Conservation (phyloP, 768 basidiomycete genomes). For the Termitomyces sp. region DNA sequence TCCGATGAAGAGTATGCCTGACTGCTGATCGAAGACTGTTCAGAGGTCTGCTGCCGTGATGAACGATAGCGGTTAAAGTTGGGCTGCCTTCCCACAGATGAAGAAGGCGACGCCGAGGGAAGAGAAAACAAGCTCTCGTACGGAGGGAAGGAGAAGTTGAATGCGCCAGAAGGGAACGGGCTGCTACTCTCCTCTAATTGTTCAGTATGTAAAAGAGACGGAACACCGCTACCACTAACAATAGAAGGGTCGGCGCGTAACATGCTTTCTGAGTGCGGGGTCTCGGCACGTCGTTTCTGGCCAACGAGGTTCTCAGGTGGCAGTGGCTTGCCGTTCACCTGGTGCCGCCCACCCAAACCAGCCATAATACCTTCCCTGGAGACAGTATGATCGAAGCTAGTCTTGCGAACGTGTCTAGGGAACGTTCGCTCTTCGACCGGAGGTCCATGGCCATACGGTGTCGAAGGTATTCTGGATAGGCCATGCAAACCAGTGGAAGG, state of each 20-base stretch:
- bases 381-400: constrained; percentile 93
- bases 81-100: constrained; percentile 17
- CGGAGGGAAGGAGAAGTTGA: constrained; percentile 72
- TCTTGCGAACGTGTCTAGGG: constrained; percentile 87
- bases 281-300: constrained; percentile 78
- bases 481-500: constrained; percentile 72
- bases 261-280: constrained; percentile 78
- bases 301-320: constrained; percentile 64
- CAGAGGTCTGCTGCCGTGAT: constrained; percentile 14
- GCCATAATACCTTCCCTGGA: constrained; percentile 60
- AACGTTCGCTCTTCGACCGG: constrained; percentile 52
- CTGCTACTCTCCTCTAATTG: constrained; percentile 36
- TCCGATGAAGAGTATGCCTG: constrained; percentile 25
- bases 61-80: constrained; percentile 18
- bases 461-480: constrained; percentile 40
- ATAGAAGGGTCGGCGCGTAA: constrained; percentile 75
- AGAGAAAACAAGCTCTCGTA: constrained; percentile 65
- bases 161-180: constrained; percentile 65
- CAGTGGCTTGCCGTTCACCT: constrained; percentile 76
- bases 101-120: constrained; percentile 30
- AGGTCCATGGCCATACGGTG: constrained; percentile 33
- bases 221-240: constrained; percentile 33
- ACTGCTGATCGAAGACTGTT: constrained; percentile 23
- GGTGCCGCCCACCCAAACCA: constrained; percentile 68
- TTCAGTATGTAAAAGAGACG: constrained; percentile 25